Base-by-base conservation (phyloP, 441 rosid genomes). In the Erysimum cheiri region DNA sequence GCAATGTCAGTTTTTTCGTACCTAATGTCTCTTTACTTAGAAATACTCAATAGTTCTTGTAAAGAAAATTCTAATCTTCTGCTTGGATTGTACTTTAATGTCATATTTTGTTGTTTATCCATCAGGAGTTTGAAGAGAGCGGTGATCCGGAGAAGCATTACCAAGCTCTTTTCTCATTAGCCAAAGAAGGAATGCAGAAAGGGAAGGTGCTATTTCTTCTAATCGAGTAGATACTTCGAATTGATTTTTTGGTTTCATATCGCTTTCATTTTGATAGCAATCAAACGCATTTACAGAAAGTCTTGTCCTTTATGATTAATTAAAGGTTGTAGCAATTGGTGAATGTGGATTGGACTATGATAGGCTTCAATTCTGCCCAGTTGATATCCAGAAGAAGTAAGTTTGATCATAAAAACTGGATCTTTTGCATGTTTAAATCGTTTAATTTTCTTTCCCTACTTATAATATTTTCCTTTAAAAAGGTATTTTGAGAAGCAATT, bases 401-500 rank as follows among this genome's bases (percentile, higher is more conserved):
- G 94, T 72, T 55, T 56, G 41, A 35, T 67, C 67, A 56, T 68
- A 24, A 69, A 69, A 48, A 55, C 6, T 44, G 57, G 0, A 8
- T 49, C 32, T 54, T 50, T 76, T 28, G 3, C 50, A 8, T 61
- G 17, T 62, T 58, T 39, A 3, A 5, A 15, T 60, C 44, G 15
- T 26, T 59, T 36, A 12, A 3, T 39, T 4, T 49, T 6, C 50
- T 62, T 73, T 48, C 64, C 69, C 11, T 66, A 59, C 17, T 56
- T 33, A 10, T 6, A 29, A 8, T 46, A 13, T 59, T 6, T 6
- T 26, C 4, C 12, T 28, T 72, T 69, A 56, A 31, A 32, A 69
- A 94, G 96, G 86, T 90, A 90, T 64, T 92, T 95, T 75, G 96
- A 87, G 89, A 95, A 90, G 92, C 98, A 95, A 77, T 95, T 95